phyloP scores from a whole-genome alignment of 2,329 filamentous ascomycete species.

The Calonectria leucothoes region DNA sequence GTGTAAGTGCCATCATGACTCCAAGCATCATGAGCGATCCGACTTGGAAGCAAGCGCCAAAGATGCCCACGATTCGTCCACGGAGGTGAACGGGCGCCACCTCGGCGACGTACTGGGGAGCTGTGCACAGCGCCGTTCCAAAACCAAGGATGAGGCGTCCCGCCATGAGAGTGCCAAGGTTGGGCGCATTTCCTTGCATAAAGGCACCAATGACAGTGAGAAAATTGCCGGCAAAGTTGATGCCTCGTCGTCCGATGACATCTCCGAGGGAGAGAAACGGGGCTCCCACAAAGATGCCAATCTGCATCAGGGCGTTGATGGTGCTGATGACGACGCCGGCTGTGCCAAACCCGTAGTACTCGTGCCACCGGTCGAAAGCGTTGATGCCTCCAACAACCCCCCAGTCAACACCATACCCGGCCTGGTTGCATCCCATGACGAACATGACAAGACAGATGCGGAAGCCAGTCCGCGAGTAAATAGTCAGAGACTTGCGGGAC shows the following conservation, averaged over 20 bases:
- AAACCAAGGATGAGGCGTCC: slow-evolving; percentile 36
- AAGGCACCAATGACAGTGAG: slow-evolving; percentile 34
- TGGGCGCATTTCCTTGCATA: slow-evolving; percentile 35
- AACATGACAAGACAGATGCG: slow-evolving; percentile 34
- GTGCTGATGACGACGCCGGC: slow-evolving; percentile 32
- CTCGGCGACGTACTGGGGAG: slow-evolving; percentile 39
- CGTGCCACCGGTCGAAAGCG: slow-evolving; percentile 34
- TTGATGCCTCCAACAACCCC: slow-evolving; percentile 39
- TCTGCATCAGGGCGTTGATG: slow-evolving; percentile 40
- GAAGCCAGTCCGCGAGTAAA: slow-evolving; percentile 32
- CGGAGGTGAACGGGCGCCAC: slow-evolving; percentile 35
- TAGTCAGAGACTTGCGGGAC: slow-evolving; percentile 25
- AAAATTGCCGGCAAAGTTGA: slow-evolving; percentile 35
- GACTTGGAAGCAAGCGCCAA: slow-evolving; percentile 39
- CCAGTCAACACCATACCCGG: slow-evolving; percentile 39
- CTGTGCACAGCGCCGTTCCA: slow-evolving; percentile 37
- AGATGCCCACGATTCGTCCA: slow-evolving; percentile 35
- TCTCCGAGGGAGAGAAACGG: slow-evolving; percentile 34
- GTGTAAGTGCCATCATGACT: slow-evolving; percentile 38
- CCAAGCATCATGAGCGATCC: slow-evolving; percentile 35
- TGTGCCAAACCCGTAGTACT: slow-evolving; percentile 35
- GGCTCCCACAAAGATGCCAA: slow-evolving; percentile 37
- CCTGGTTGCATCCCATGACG: slow-evolving; percentile 18
- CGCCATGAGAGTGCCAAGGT: slow-evolving; percentile 31
- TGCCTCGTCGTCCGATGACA: slow-evolving; percentile 35